A percentile compares a stretch with the other conserved stretches of the same genome.
These are phyloP conservation scores for Isoetes taiwanensis DNA, from an alignment of 75 land plant species.

Conservation along the genomic window DNA sequence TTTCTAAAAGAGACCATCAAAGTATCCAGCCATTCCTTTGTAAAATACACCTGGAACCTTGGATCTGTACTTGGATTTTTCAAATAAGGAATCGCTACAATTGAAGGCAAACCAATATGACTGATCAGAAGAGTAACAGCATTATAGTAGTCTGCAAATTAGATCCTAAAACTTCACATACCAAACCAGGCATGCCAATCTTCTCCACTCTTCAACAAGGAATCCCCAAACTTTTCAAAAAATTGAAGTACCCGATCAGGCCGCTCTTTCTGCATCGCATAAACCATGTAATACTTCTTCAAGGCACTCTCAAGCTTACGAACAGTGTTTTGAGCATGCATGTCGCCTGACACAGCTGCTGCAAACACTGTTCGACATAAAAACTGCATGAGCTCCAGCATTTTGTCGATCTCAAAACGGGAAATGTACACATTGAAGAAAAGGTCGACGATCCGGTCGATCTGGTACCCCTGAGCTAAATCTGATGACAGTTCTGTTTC, in stretches of 20 bases:
- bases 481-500: conserved; percentile 66
- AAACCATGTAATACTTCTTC: conserved; percentile 50
- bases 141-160: neutral
- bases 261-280: conserved; percentile 61
- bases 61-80: conserved; percentile 74
- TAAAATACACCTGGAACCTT: conserved; percentile 62
- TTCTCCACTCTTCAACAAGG: conserved; percentile 40
- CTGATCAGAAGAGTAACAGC: neutral
- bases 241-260: conserved; percentile 71
- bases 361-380: conserved; percentile 51
- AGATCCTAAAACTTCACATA: conserved; percentile 19
- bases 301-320: conserved; percentile 62
- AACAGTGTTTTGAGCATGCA: conserved; percentile 21
- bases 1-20: conserved; percentile 62
- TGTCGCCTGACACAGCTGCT: conserved; percentile 46
- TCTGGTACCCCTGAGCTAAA: conserved; percentile 61
- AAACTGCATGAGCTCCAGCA: conserved; percentile 48
- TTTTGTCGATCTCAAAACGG: conserved; percentile 60
- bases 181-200: conserved; percentile 95
- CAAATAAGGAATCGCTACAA: conserved; percentile 79
- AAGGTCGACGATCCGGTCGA: conserved; percentile 66
- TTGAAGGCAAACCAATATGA: neutral
- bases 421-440: conserved; percentile 66
- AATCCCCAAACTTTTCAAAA: conserved; percentile 50
- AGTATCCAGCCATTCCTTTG: conserved; percentile 78